These are phyloP conservation scores for Bassia scoparia DNA, from an alignment of 148 eudicot genomes.

Conservation along the genomic window DNA sequence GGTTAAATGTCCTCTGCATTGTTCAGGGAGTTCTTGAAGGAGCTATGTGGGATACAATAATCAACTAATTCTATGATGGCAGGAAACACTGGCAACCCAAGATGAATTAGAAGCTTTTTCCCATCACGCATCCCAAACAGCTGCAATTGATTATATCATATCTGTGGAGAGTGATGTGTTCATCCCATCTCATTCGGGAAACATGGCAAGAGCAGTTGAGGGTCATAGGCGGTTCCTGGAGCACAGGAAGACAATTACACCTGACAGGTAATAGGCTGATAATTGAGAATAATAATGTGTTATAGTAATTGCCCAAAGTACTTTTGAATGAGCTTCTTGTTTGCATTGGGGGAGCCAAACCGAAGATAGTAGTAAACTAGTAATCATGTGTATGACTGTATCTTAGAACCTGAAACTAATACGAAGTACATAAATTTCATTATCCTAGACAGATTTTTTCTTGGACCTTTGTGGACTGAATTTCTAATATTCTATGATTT, in stretches of 20 bases:
- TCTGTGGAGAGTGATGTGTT: conserved; percentile 82
- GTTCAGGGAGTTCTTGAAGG: not conserved
- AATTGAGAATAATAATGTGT: not conserved
- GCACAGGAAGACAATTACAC: conserved; percentile 75
- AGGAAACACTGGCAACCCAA: conserved; percentile 74
- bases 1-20: not conserved
- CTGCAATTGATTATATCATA: conserved; percentile 87
- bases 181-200: conserved; percentile 81
- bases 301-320: not conserved
- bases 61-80: conserved; percentile 28
- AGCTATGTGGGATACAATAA: not conserved
- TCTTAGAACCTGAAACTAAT: too few species aligned
- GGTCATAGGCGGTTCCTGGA: conserved; percentile 90
- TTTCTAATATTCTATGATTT: too few species aligned
- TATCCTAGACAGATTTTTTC: too few species aligned
- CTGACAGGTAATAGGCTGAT: conserved; percentile 60
- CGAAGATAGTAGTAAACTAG: not conserved
- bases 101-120: conserved; percentile 54
- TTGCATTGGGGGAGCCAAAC: not conserved
- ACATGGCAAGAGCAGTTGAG: conserved; percentile 93
- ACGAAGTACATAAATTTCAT: too few species aligned
- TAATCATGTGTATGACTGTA: too few species aligned
- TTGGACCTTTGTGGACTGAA: too few species aligned
- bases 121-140: conserved; percentile 79
- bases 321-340: not conserved